Percentiles rank a stretch among this genome's conserved stretches.
These are phyloP conservation scores for Nematodospora valgi DNA, from an alignment of 805 yeast species.

Conservation along the genomic window DNA sequence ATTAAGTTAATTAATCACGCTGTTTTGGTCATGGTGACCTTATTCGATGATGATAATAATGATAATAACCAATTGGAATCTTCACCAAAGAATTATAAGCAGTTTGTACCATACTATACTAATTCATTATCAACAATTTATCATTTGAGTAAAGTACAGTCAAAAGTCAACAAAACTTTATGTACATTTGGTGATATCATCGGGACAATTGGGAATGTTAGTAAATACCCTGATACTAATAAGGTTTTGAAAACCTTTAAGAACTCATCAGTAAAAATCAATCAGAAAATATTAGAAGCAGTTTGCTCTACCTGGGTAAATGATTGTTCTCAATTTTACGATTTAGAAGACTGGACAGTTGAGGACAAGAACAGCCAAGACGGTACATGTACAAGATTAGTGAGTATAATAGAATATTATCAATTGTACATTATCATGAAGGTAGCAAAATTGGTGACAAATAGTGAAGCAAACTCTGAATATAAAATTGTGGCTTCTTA, in stretches of 20 bases:
- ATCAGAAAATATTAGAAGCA: conserved; percentile 39
- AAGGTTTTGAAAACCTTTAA: conserved; percentile 32
- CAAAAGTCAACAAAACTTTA: conserved; percentile 24
- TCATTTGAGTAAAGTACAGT: conserved; percentile 28
- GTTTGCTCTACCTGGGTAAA: conserved; percentile 43
- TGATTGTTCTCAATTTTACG: conserved; percentile 43
- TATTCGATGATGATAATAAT: conserved; percentile 28
- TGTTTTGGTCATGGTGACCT: conserved; percentile 20
- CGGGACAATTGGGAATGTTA: conserved; percentile 30
- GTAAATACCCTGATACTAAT: conserved; percentile 33
- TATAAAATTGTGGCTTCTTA: conserved; percentile 32
- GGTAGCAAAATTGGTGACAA: conserved; percentile 24
- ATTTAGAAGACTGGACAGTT: conserved; percentile 40
- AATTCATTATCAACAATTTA: conserved; percentile 40
- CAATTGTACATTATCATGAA: conserved; percentile 31
- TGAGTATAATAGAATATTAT: conserved; percentile 34
- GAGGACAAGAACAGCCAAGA: conserved; percentile 14
- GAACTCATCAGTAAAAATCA: conserved; percentile 27
- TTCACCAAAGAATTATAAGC: conserved; percentile 31
- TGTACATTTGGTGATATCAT: conserved; percentile 29
- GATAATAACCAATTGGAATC: conserved; percentile 31
- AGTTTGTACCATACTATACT: conserved; percentile 36
- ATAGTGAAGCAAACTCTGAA: conserved; percentile 11
- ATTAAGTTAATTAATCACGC: conserved; percentile 23
- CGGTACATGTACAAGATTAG: conserved; percentile 30